Conservation (phyloP, 116 monocot species). For the Papilionanthe hybrid region DNA sequence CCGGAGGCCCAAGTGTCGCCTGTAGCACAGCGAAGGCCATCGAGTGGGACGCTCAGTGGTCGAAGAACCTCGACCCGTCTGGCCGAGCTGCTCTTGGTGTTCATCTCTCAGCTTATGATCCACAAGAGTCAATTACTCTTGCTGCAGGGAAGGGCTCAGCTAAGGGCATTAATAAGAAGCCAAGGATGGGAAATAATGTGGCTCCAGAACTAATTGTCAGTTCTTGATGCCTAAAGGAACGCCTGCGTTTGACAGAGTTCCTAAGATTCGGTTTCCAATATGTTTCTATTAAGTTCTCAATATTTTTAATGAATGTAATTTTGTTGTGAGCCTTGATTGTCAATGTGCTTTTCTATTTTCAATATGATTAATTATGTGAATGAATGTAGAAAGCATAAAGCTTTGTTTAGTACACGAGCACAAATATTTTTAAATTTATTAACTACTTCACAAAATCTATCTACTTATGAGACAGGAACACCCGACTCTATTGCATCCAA, state of each 20-base stretch:
- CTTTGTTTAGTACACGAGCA: no score
- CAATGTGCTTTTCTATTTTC: neutral
- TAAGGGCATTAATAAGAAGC: constrained; percentile 37
- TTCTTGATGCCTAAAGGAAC: neutral
- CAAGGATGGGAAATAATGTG: constrained; percentile 38
- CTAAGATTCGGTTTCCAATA: no score
- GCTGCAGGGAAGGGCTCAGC: constrained; percentile 18
- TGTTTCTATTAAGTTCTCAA: neutral
- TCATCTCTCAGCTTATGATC: constrained; percentile 60
- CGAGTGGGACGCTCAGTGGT: constrained; percentile 85
- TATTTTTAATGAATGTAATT: neutral
- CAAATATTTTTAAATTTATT: no score
- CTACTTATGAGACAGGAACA: no score
- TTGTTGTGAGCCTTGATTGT: neutral
- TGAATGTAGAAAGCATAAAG: no score
- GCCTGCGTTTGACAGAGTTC: neutral
- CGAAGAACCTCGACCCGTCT: constrained; percentile 78
- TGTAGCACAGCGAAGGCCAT: constrained; percentile 83
- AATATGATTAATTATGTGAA: no score
- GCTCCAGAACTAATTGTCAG: constrained; percentile 25
- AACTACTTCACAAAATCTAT: no score
- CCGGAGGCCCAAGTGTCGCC: constrained; percentile 77
- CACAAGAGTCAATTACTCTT: constrained; percentile 17
- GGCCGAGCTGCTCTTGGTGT: constrained; percentile 84
- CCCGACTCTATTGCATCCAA: no score